Evolutionary conservation across 2,329 filamentous ascomycete genomes (phyloP), one percentile per base, ranked within the genome.

Genomic region (Colletotrichum sansevieriae): DNA sequence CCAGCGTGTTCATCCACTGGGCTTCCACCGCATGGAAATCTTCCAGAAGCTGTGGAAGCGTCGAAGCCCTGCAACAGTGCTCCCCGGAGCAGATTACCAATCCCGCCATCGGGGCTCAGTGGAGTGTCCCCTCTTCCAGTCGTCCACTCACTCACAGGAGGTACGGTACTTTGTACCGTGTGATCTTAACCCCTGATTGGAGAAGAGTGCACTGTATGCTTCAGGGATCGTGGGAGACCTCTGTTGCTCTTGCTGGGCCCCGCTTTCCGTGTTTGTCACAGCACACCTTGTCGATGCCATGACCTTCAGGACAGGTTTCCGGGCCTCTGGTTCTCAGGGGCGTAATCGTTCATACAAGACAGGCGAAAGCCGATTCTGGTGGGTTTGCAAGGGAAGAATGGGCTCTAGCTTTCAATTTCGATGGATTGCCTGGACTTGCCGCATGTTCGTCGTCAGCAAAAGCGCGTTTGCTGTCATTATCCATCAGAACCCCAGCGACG

Each of bases 1-100:
- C n/a, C 13, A 20, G 66, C 55, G 35, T 60, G 63, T 61, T 47
- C 65, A 47, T 65, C 55, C 41, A 65, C 54, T 25, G 55, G 39
- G 39, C 66, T 58, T 57, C 41, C 44, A 46, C 51, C 58, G 25
- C 63, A 58, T 68, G 18, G 63, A 70, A 70, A 37, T 29, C 25
- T 70, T 70, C 67, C 58, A 70, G 67, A 70, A 70, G 58, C 46
- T 68, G 54, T 68, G 67, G 67, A 63, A 58, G 54, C 43, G 55
- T 68, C 49, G 39, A 63, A 55, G 63, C 35, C 63, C 56, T 68
- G 63, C 46, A 25, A 25, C 49, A 59, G 61, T 22, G 47, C 49
- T 43, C 37, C 65, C 56, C 52, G 59, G 57, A 49, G 43, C 51
- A 44, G 41, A 51, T 63, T 54, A 57, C 20, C 15, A 57, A 54